Evolutionary conservation across 2,329 filamentous ascomycete species (phyloP).

Genomic region (Nemania sp.): DNA sequence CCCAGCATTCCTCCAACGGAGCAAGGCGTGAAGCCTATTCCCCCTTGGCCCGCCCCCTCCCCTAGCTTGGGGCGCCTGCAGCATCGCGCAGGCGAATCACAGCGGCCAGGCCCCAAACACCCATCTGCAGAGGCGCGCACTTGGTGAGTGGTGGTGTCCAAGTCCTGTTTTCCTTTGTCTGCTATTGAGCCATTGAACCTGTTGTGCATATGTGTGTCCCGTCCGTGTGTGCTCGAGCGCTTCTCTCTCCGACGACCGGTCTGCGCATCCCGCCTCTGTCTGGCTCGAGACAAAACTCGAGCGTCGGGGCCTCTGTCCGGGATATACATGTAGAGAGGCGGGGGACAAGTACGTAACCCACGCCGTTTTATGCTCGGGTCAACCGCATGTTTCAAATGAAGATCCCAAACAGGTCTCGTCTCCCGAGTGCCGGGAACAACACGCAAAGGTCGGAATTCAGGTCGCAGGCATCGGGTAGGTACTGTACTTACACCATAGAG

Average conservation of each 20-base stretch:
- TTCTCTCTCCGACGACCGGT: conserved; percentile 9
- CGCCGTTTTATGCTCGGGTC: too few species aligned
- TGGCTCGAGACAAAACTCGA: conserved; percentile 3
- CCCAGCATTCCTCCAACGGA: conserved; percentile 28
- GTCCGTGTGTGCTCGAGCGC: conserved; percentile 9
- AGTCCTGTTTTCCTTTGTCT: conserved; percentile 17
- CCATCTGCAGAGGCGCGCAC: conserved; percentile 16
- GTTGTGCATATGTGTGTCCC: conserved; percentile 4
- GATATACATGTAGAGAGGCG: neutral
- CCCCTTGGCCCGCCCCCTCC: conserved; percentile 22
- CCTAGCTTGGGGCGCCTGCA: conserved; percentile 30
- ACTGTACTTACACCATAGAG: neutral
- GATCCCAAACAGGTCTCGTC: conserved; percentile 19
- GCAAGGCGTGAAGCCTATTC: conserved; percentile 34
- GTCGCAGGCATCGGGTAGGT: neutral
- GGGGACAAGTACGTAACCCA: too few species aligned
- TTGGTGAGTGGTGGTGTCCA: conserved; percentile 14
- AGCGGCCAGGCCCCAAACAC: neutral
- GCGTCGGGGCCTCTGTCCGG: too few species aligned
- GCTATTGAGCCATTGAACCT: conserved; percentile 11
- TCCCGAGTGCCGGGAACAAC: conserved; percentile 23
- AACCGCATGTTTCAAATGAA: conserved; percentile 20
- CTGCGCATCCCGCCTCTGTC: neutral
- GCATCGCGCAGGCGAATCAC: conserved; percentile 33
- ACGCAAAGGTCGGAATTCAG: neutral